Evolutionary conservation across 2,329 filamentous ascomycete genomes (phyloP).

Genomic region (Monosporascus cannonballus): DNA sequence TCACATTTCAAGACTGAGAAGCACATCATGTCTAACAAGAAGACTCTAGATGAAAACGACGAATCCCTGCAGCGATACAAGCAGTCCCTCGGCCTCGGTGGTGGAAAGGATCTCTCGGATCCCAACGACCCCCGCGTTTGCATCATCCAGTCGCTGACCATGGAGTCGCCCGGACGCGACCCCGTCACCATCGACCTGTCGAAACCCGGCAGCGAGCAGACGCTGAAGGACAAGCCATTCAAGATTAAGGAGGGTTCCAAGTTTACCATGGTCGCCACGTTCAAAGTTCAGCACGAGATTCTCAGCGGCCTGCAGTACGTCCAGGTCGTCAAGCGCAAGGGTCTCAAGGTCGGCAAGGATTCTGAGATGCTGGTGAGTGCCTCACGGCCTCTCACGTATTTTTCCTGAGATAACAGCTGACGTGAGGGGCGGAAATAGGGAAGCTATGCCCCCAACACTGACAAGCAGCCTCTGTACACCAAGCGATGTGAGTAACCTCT

Average conservation of each 20-base stretch:
- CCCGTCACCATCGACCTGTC: conserved; percentile 89
- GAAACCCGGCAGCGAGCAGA: conserved; percentile 62
- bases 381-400: not conserved
- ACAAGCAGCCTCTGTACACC: conserved; percentile 75
- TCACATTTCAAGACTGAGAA: conserved; percentile 1
- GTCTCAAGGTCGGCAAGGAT: conserved; percentile 81
- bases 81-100: conserved; percentile 82
- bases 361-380: conserved; percentile 91
- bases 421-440: conserved; percentile 48
- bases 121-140: conserved; percentile 81
- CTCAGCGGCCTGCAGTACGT: conserved; percentile 93
- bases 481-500: conserved; percentile 74
- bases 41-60: conserved; percentile 57
- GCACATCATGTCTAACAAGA: conserved; percentile 5
- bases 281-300: conserved; percentile 96
- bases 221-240: conserved; percentile 88
- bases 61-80: conserved; percentile 98
- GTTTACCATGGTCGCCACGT: conserved; percentile 91
- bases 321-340: conserved; percentile 87
- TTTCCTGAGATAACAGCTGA: conserved; percentile 16
- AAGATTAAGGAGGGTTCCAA: conserved; percentile 92
- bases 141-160: conserved; percentile 85
- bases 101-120: conserved; percentile 65
- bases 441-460: conserved; percentile 88
- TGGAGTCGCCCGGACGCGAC: conserved; percentile 74